These are phyloP conservation scores for Silene latifolia DNA, from an alignment of 148 eudicot species.

Conservation along the genomic window DNA sequence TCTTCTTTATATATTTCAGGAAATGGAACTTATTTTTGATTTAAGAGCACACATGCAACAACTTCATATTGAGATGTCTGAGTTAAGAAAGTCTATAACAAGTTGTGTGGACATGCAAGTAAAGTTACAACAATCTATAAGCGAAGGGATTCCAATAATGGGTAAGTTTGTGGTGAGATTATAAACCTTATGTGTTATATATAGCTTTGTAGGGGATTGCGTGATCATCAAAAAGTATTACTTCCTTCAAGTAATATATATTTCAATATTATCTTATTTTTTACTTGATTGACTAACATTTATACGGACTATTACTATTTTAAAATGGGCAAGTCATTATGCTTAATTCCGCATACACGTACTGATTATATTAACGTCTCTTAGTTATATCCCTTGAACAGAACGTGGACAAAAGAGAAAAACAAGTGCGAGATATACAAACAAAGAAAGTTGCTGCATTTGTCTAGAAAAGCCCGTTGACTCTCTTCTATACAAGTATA, in stretches of 20 bases:
- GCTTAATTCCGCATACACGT: not conserved
- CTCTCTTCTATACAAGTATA: slow-evolving; percentile 66
- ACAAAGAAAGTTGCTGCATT: slow-evolving; percentile 49
- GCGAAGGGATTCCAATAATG: slow-evolving; percentile 33
- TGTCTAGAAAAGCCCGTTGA: slow-evolving; percentile 66
- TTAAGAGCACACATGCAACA: slow-evolving; percentile 63
- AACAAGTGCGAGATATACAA: slow-evolving; percentile 18
- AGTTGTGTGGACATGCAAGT: slow-evolving; percentile 63
- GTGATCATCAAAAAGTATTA: not conserved
- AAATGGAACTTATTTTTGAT: slow-evolving; percentile 65
- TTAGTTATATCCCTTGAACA: slow-evolving; percentile 21
- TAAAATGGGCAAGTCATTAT: not conserved
- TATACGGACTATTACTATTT: too few species aligned
- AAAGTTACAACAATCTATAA: slow-evolving; percentile 36
- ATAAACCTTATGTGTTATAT: not conserved
- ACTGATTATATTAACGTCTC: not conserved
- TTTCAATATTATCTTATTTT: too few species aligned
- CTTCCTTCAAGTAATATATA: not conserved
- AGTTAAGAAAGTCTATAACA: slow-evolving; percentile 53
- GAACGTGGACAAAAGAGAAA: slow-evolving; percentile 24
- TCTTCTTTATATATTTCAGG: slow-evolving; percentile 35
- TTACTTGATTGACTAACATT: too few species aligned
- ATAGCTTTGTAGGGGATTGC: too few species aligned
- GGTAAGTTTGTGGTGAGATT: slow-evolving; percentile 33
- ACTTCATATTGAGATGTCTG: slow-evolving; percentile 60